phyloP scores from a whole-genome alignment of 164 flowering plant species.

The Chloranthus sessilifolius region DNA sequence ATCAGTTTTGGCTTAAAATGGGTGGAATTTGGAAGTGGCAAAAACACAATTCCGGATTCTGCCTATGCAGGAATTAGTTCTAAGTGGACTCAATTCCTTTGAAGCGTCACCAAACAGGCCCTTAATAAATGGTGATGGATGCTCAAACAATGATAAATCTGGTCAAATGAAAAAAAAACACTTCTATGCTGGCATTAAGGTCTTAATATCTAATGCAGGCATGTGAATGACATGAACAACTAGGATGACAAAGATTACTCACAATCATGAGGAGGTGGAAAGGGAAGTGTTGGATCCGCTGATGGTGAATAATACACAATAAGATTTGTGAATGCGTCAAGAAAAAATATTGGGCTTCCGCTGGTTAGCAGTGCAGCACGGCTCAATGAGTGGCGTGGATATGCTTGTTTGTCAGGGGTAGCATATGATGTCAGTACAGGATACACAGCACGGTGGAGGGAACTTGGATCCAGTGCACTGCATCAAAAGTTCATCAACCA shows the following conservation, averaged over 20 bases:
- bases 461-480: conserved; percentile 95
- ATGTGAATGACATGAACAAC: too few relatives aligned
- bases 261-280: conserved; percentile 99
- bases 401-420: conserved; percentile 88
- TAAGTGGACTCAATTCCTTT: too few relatives aligned
- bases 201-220: too few relatives aligned
- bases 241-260: conserved; percentile 35
- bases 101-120: too few relatives aligned
- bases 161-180: neutral
- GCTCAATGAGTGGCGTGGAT: conserved; percentile 96
- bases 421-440: conserved; percentile 78
- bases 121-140: too few relatives aligned
- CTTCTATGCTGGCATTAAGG: too few relatives aligned
- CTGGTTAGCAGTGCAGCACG: conserved; percentile 95
- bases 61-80: too few relatives aligned
- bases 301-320: conserved; percentile 92
- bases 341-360: conserved; percentile 93
- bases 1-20: too few relatives aligned
- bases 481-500: conserved; percentile 16
- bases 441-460: conserved; percentile 86
- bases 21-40: too few relatives aligned
- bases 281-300: conserved; percentile 85
- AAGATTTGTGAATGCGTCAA: conserved; percentile 90
- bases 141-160: too few relatives aligned
- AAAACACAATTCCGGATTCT: too few relatives aligned